Evolutionary conservation across 331 rosid species (phyloP).

Genomic region (Quercus lobata): DNA sequence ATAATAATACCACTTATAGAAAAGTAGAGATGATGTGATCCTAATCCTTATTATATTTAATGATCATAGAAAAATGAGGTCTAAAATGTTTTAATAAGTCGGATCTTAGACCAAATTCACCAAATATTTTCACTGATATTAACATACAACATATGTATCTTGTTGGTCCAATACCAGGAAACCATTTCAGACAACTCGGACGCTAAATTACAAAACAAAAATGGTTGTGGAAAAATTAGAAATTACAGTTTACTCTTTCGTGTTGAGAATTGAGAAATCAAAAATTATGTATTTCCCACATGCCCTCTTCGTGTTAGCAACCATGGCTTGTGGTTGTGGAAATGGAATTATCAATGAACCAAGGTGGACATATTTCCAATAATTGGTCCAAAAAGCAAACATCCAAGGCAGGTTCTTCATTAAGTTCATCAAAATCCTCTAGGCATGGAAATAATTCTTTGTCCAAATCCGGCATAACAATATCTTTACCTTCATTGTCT

Average conservation of each 20-base stretch:
- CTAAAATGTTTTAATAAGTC: not conserved
- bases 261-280: not conserved
- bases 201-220: not conserved
- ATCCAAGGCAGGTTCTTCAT: conserved; percentile 22
- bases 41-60: not conserved
- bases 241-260: not conserved
- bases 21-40: not conserved
- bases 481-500: not conserved
- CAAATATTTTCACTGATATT: not conserved
- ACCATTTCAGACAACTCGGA: not conserved
- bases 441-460: conserved; percentile 33
- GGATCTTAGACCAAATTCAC: not conserved
- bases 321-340: conserved; percentile 13
- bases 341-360: conserved; percentile 20
- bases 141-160: not conserved
- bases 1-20: not conserved
- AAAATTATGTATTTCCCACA: not conserved
- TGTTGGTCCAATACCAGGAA: not conserved
- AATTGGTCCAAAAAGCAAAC: conserved; percentile 12
- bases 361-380: conserved; percentile 9
- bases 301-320: conserved; percentile 7
- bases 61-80: not conserved
- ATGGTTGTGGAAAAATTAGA: not conserved
- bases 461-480: not conserved
- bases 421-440: conserved; percentile 34